Conservation (phyloP, 75 land plant genomes). For the Picea glauca region DNA sequence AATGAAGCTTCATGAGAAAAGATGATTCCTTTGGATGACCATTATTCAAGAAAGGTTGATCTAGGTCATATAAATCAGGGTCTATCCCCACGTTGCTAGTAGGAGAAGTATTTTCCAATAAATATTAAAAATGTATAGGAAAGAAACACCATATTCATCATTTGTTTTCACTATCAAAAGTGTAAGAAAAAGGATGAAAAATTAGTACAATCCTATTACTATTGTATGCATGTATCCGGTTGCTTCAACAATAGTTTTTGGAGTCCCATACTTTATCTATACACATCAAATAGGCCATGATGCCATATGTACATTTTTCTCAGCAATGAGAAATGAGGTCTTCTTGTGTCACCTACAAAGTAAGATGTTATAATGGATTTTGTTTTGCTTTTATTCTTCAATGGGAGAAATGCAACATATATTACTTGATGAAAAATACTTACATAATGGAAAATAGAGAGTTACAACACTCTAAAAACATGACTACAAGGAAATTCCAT, state of each 20-base stretch:
- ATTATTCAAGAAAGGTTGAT: conserved; percentile 87
- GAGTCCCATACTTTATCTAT: neutral
- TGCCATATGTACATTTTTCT: neutral
- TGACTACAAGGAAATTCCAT: no score
- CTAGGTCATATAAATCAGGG: conserved; percentile 94
- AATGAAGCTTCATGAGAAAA: conserved; percentile 20
- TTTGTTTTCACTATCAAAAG: neutral
- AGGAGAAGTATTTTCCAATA: neutral
- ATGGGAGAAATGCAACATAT: no score
- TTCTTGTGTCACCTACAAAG: neutral
- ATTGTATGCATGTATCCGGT: neutral
- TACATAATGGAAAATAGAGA: no score
- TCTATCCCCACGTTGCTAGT: conserved; percentile 22
- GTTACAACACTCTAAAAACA: no score
- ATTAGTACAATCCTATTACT: neutral
- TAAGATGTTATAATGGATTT: neutral
- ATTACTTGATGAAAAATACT: no score
- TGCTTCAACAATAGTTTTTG: neutral
- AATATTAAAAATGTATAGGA: neutral
- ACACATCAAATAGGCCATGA: neutral
- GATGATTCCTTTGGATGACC: conserved; percentile 43
- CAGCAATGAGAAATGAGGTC: neutral
- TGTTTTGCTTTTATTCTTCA: neutral
- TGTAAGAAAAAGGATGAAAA: neutral
- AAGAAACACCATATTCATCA: neutral